Conservation (phyloP, 768 basidiomycete species). For the Neoboletus subvelutipes region DNA sequence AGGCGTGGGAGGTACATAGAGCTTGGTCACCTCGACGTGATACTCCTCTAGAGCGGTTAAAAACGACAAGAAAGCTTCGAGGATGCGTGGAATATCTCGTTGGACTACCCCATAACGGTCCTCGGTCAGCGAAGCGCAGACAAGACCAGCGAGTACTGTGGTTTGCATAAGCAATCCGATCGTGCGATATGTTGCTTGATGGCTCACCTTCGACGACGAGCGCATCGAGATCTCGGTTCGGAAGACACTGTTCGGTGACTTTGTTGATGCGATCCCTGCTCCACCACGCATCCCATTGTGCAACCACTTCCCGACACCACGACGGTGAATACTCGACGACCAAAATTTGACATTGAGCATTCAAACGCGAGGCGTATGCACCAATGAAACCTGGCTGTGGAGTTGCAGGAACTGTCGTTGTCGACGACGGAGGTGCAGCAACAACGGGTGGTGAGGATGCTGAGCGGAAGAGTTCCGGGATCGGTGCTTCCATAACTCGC, state of each 20-base stretch:
- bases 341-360: conserved; percentile 1
- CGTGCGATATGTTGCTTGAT: neutral
- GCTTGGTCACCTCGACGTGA: conserved; percentile 48
- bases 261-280: conserved; percentile 51
- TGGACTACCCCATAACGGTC: conserved; percentile 85
- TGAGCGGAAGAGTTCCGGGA: conserved; percentile 53
- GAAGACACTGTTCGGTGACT: conserved; percentile 53
- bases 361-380: neutral
- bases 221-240: conserved; percentile 61
- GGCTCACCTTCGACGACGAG: conserved; percentile 57
- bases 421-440: conserved; percentile 8
- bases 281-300: conserved; percentile 51
- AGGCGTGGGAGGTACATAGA: conserved; percentile 38
- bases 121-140: conserved; percentile 72
- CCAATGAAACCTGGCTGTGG: neutral
- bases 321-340: conserved; percentile 32
- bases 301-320: conserved; percentile 26
- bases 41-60: conserved; percentile 66
- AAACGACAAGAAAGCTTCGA: conserved; percentile 74
- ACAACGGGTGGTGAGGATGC: conserved; percentile 25
- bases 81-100: conserved; percentile 75
- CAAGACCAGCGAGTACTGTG: conserved; percentile 56
- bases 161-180: neutral
- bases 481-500: conserved; percentile 29
- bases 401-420: neutral